A percentile compares a stretch with the other conserved stretches of the same genome.
These are phyloP conservation scores for Ambrosia hybrid DNA, from an alignment of 140 eudicot genomes.

Conservation along the genomic window DNA sequence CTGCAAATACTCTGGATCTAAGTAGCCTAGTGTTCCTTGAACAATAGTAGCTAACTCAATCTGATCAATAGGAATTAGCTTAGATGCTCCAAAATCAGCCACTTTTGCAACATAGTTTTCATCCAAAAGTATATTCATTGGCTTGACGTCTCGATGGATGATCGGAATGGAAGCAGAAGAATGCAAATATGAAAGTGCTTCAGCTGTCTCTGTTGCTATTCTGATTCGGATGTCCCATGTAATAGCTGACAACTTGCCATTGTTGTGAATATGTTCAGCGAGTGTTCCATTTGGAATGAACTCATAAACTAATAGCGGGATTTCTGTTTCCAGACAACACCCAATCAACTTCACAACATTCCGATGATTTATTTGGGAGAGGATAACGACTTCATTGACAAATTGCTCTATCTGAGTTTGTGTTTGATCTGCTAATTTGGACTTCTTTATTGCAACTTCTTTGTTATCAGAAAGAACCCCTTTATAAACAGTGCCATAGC, in stretches of 20 bases:
- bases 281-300: too few relatives aligned
- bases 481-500: too few relatives aligned
- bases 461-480: constrained; percentile 24
- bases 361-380: constrained; percentile 37
- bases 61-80: background rate
- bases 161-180: constrained; percentile 33
- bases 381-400: constrained; percentile 33
- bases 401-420: constrained; percentile 29
- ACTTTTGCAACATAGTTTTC: too few relatives aligned
- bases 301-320: too few relatives aligned
- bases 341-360: constrained; percentile 23
- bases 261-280: constrained; percentile 1
- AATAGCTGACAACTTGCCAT: constrained; percentile 4
- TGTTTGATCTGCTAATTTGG: constrained; percentile 28
- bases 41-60: constrained; percentile 40
- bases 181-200: constrained; percentile 18
- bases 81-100: too few relatives aligned
- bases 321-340: too few relatives aligned
- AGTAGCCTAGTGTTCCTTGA: constrained; percentile 51
- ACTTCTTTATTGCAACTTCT: constrained; percentile 35
- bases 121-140: too few relatives aligned
- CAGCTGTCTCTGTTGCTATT: constrained; percentile 26
- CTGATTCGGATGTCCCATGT: constrained; percentile 32
- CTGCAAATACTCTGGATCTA: constrained; percentile 38
- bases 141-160: constrained; percentile 35